phyloP scores from a whole-genome alignment of 2,329 filamentous ascomycete species.

The Zelopaecilomyces penicillatus region DNA sequence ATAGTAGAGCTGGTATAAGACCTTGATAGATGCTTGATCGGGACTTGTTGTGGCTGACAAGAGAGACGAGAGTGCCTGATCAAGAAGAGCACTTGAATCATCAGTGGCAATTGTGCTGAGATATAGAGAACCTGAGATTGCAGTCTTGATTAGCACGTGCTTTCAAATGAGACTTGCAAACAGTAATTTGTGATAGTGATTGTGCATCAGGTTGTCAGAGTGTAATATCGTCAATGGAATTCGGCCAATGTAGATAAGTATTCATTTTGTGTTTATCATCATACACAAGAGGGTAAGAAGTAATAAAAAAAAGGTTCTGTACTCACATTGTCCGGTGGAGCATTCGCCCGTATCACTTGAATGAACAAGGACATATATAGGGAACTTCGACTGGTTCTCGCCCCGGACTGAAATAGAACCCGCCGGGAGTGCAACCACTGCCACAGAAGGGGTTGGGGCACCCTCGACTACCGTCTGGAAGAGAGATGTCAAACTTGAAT shows the following conservation, averaged over 20 bases:
- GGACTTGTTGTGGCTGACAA: conserved; percentile 24
- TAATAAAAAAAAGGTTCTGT: conserved; percentile 8
- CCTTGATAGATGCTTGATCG: conserved; percentile 18
- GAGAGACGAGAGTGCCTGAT: conserved; percentile 34
- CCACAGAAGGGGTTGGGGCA: conserved; percentile 64
- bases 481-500: conserved; percentile 53
- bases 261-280: conserved; percentile 74
- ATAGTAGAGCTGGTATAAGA: conserved; percentile 47
- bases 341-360: conserved; percentile 92
- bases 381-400: conserved; percentile 30
- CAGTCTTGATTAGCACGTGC: conserved; percentile 20
- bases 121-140: conserved; percentile 24
- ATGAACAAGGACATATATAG: conserved; percentile 60
- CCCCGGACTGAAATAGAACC: conserved; percentile 32
- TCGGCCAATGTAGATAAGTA: conserved; percentile 99
- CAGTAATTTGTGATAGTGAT: too few relatives aligned
- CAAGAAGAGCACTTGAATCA: conserved; percentile 28
- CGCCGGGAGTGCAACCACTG: conserved; percentile 58
- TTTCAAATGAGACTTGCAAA: background rate
- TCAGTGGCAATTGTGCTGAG: conserved; percentile 28
- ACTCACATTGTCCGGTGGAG: conserved; percentile 83
- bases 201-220: conserved; percentile 83
- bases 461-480: conserved; percentile 69
- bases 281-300: conserved; percentile 41
- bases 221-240: conserved; percentile 74